Conservation (phyloP, 176 grass and related monocot species). For the Luzula sylvatica region DNA sequence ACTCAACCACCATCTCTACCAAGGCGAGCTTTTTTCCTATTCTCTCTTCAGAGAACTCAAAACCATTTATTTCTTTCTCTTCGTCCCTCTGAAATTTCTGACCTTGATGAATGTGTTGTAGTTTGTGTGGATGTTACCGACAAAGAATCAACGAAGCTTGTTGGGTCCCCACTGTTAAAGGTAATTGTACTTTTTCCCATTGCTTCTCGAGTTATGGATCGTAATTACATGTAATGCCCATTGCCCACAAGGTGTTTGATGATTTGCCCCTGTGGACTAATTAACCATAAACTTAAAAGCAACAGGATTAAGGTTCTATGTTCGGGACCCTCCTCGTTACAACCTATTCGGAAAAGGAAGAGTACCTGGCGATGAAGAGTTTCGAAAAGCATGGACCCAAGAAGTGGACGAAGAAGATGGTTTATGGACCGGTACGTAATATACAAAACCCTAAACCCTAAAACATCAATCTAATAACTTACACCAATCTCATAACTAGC, state of each 20-base stretch:
- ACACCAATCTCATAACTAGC: slow-evolving; percentile 4
- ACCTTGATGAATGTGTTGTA: too few species aligned
- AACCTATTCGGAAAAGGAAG: slow-evolving; percentile 59
- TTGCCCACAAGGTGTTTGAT: slow-evolving; percentile 4
- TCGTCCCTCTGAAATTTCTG: too few species aligned
- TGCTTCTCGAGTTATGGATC: too few species aligned
- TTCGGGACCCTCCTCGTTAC: slow-evolving; percentile 35
- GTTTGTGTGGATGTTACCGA: neutral
- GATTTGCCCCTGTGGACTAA: neutral
- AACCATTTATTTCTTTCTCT: too few species aligned
- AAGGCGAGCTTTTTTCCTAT: neutral
- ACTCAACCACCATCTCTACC: neutral
- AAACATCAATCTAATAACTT: neutral
- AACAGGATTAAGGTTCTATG: slow-evolving; percentile 52
- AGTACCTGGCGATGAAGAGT: slow-evolving; percentile 73
- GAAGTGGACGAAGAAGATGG: slow-evolving; percentile 82
- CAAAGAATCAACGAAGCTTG: neutral
- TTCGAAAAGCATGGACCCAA: slow-evolving; percentile 75
- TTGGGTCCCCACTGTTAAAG: neutral
- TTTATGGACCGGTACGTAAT: slow-evolving; percentile 45
- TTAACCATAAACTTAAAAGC: neutral
- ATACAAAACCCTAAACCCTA: neutral
- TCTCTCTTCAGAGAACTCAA: neutral
- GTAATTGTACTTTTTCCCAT: neutral
- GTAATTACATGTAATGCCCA: neutral